phyloP scores from a whole-genome alignment of 202 grass and related monocot genomes.

The Brachypodium distachyon region DNA sequence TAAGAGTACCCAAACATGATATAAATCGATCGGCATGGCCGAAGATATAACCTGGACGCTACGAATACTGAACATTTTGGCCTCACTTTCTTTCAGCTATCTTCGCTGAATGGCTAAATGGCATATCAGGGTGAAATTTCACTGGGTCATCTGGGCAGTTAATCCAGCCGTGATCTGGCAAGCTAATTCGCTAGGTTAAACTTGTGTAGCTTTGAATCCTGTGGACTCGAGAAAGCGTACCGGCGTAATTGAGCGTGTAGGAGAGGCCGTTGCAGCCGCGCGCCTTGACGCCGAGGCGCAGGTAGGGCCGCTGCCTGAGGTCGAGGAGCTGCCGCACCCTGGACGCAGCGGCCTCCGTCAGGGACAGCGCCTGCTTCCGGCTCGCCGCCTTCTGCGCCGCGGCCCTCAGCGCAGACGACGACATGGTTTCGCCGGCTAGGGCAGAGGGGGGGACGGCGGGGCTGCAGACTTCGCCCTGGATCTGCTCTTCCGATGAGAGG shows the following conservation, averaged over 20 bases:
- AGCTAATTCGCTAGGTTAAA: too few relatives aligned
- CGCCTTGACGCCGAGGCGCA: conserved; percentile 64
- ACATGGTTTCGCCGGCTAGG: conserved; percentile 20
- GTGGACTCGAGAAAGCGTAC: background rate
- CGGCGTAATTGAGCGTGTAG: conserved; percentile 81
- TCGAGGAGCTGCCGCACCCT: conserved; percentile 66
- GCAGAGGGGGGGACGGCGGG: too few relatives aligned
- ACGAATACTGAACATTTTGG: background rate
- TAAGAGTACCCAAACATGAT: background rate
- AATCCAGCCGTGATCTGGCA: too few relatives aligned
- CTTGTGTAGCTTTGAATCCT: too few relatives aligned
- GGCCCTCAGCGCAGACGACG: conserved; percentile 49
- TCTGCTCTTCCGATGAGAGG: too few relatives aligned
- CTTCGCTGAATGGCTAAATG: too few relatives aligned
- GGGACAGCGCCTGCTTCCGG: conserved; percentile 52
- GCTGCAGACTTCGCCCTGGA: too few relatives aligned
- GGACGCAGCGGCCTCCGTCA: conserved; percentile 53
- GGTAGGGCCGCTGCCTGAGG: conserved; percentile 55
- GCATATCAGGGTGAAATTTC: background rate
- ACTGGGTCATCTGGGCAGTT: background rate
- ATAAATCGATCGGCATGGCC: background rate
- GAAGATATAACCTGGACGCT: background rate
- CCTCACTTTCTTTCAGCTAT: too few relatives aligned
- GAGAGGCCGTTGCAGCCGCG: conserved; percentile 92
- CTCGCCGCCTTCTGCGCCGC: conserved; percentile 30